Percentiles rank a stretch among this genome's conserved stretches.
These are phyloP conservation scores for Clitoria ternatea DNA, from an alignment of 306 rosid genomes.

Conservation along the genomic window DNA sequence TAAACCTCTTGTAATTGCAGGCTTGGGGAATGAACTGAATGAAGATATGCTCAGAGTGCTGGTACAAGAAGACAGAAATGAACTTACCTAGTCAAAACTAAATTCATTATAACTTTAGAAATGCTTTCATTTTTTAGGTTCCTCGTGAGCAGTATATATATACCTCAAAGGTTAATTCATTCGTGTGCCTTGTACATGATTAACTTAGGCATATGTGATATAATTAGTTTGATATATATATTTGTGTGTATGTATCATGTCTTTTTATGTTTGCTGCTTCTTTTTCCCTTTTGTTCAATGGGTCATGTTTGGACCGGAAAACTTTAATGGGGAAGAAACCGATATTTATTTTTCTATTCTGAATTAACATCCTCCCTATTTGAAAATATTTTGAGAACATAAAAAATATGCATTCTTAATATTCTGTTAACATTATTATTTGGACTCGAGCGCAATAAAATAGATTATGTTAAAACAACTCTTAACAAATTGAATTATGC, in stretches of 20 bases:
- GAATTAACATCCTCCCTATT: too few species aligned
- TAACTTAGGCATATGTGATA: slow-evolving; percentile 9
- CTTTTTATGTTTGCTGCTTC: too few species aligned
- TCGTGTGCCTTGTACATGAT: slow-evolving; percentile 27
- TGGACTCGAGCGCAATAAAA: too few species aligned
- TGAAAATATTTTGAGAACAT: too few species aligned
- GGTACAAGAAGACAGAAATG: slow-evolving; percentile 19
- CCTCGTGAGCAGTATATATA: slow-evolving; percentile 23
- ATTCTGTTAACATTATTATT: too few species aligned
- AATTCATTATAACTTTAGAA: slow-evolving; percentile 19
- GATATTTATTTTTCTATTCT: too few species aligned
- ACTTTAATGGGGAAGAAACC: background rate
- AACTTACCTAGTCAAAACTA: slow-evolving; percentile 11
- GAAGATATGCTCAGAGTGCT: slow-evolving; percentile 15
- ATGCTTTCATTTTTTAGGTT: slow-evolving; percentile 22
- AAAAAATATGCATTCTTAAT: too few species aligned
- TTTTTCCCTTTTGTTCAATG: background rate
- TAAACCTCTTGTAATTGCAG: slow-evolving; percentile 45
- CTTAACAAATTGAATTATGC: too few species aligned
- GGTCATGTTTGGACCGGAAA: background rate
- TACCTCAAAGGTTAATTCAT: slow-evolving; percentile 22
- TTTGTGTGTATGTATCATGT: background rate
- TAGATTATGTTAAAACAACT: too few species aligned
- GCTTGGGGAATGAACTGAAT: slow-evolving; percentile 69
- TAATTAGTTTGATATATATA: background rate